Percentiles rank a stretch among this genome's conserved stretches.
Evolutionary conservation across 345 rosid species (phyloP).

Genomic region (Bruguiera gymnorhiza): DNA sequence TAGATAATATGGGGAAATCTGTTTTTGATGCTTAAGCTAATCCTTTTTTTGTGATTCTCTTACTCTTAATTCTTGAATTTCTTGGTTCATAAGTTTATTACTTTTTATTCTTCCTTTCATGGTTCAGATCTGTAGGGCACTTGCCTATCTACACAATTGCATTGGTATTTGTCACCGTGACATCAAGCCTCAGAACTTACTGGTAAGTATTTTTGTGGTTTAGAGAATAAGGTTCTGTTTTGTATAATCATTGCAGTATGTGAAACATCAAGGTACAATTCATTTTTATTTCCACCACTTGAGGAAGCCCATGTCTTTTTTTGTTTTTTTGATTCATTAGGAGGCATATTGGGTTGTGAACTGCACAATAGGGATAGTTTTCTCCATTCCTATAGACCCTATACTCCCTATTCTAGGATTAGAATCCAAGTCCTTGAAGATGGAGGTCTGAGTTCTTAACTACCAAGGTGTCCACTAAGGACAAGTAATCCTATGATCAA

Average conservation of each 20-base stretch:
- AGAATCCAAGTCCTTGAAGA: too few species aligned
- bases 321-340: not conserved
- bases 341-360: too few species aligned
- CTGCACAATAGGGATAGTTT: too few species aligned
- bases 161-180: slow-evolving; percentile 97
- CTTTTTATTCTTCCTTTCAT: slow-evolving; percentile 9
- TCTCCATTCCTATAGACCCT: too few species aligned
- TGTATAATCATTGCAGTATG: not conserved
- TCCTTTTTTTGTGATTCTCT: too few species aligned
- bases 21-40: too few species aligned
- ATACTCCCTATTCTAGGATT: too few species aligned
- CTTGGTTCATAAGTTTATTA: not conserved
- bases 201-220: slow-evolving; percentile 42
- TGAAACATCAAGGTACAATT: not conserved
- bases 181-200: slow-evolving; percentile 92
- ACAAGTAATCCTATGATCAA: not conserved
- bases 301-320: not conserved
- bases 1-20: too few species aligned
- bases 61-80: too few species aligned
- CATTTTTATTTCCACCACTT: not conserved
- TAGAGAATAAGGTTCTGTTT: slow-evolving; percentile 1
- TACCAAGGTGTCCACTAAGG: too few species aligned
- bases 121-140: slow-evolving; percentile 91
- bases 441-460: too few species aligned
- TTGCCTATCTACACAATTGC: slow-evolving; percentile 76